Evolutionary conservation across 108 stramenopile genomes (phyloP).

Genomic region (Nannochloropsis gaditana): DNA sequence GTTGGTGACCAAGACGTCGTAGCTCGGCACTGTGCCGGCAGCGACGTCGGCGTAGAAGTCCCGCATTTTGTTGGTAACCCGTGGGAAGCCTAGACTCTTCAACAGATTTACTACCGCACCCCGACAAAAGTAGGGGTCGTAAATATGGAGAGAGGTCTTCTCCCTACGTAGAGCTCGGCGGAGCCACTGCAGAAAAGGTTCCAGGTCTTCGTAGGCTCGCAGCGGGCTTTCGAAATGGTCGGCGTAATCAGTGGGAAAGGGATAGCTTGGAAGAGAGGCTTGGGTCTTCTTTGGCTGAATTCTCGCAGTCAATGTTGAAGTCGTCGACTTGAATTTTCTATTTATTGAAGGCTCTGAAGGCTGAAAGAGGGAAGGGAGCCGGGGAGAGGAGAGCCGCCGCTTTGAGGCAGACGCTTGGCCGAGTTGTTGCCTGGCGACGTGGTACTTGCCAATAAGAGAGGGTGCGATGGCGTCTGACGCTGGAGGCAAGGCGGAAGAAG

Average conservation of each 20-base stretch:
- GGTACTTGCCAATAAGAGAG: too few relatives aligned
- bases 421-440: too few relatives aligned
- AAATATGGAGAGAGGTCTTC: conserved; percentile 58
- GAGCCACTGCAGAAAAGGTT: conserved; percentile 61
- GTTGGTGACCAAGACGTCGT: conserved; percentile 85
- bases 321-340: too few relatives aligned
- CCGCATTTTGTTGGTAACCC: conserved; percentile 71
- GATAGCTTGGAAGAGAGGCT: conserved; percentile 6
- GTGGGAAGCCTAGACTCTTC: conserved; percentile 68
- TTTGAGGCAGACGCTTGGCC: too few relatives aligned
- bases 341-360: too few relatives aligned
- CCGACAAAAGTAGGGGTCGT: conserved; percentile 97
- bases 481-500: too few relatives aligned
- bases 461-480: too few relatives aligned
- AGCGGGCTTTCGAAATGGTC: conserved; percentile 94
- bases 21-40: conserved; percentile 56
- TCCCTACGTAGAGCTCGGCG: conserved; percentile 51
- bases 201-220: conserved; percentile 77
- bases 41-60: conserved; percentile 55
- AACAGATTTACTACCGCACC: conserved; percentile 72
- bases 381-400: too few relatives aligned
- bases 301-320: too few relatives aligned
- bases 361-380: too few relatives aligned
- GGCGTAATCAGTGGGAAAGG: conserved; percentile 43
- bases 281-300: background rate